Evolutionary conservation across 2,329 filamentous ascomycete genomes (phyloP), one percentile per base, ranked within the genome.

Genomic region (Tolypocladium capitatum): DNA sequence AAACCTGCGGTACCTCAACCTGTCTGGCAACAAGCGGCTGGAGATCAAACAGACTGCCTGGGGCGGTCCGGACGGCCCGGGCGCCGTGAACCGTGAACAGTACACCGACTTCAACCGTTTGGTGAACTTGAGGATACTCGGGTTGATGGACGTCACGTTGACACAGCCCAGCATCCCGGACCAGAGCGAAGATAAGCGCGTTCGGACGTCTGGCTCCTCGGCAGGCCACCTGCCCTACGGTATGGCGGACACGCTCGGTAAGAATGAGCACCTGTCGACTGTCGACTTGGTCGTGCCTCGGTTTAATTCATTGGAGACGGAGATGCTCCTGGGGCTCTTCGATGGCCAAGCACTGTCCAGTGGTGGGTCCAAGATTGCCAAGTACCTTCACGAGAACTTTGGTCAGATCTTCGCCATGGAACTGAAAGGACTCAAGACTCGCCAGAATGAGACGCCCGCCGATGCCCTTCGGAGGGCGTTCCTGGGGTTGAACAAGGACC

Each of bases 91-190:
- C 69, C 80, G 62, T 68, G 84, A 69, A 75, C 62, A 68, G 45
- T 94, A 73, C 49, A 94, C 91, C 0, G 91, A 96, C 62, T 98
- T 98, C 63, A 90, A 81, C 55, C 84, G 86, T 0, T 73, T 98
- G 40, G 73, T 75, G 46, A 91, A 94, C 59, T 73, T 98, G 47
- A 78, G 92, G 33, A 84, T 97, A 16, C 74, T 98, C 34, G 92
- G 92, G 27, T 68, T 98, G 58, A 98, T 98, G 90, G 92, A 98
- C 68, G 92, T 98, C 28, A 98, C 92, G 0, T 77, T 97, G 52
- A 96, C 87, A 18, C 88, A 91, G 43, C 87, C 89, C 4, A 94
- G 84, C 43, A 90, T 97, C 44, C 92, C 92, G 0, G 92, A 98
- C 58, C 86, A 97, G 63, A 94, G 84, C 52, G 90, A 97, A 63